A percentile compares a stretch with the other conserved stretches of the same genome.
These are phyloP conservation scores for Scedosporium dehoogii DNA, from an alignment of 2,329 filamentous ascomycete genomes.

Conservation along the genomic window DNA sequence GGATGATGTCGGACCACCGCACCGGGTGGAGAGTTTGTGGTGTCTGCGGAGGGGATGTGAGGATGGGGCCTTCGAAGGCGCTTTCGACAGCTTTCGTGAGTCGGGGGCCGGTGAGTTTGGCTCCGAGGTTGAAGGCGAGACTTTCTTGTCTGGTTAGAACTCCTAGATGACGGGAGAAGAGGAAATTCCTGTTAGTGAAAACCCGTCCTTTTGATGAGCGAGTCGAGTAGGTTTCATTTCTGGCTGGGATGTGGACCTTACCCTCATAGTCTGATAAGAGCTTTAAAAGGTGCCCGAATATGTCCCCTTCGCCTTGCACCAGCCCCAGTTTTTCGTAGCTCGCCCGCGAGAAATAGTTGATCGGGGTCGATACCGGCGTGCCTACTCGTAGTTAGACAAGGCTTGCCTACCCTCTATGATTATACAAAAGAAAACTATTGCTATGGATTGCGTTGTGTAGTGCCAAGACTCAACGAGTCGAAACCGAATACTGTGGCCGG, in stretches of 20 bases:
- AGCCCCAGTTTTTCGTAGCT: slow-evolving; percentile 35
- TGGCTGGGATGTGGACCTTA: slow-evolving; percentile 21
- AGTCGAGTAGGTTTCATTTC: slow-evolving; percentile 25
- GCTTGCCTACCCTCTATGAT: slow-evolving; percentile 2
- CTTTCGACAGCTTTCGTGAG: slow-evolving; percentile 79
- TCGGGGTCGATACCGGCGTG: slow-evolving; percentile 15
- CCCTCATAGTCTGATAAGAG: slow-evolving; percentile 71
- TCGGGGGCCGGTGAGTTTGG: slow-evolving; percentile 71
- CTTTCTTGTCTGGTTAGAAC: slow-evolving; percentile 79
- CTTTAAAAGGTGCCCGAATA: slow-evolving; percentile 61
- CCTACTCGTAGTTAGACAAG: background rate
- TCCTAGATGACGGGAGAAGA: slow-evolving; percentile 29
- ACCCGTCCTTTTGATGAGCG: background rate
- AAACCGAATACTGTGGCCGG: no score
- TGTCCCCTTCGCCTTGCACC: slow-evolving; percentile 50
- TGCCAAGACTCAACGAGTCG: no score
- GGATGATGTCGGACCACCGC: slow-evolving; percentile 78
- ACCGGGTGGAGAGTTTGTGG: slow-evolving; percentile 45
- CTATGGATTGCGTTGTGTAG: no score
- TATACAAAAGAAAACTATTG: no score
- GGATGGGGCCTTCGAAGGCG: slow-evolving; percentile 73
- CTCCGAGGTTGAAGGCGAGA: slow-evolving; percentile 75
- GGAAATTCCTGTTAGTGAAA: background rate
- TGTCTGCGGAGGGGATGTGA: slow-evolving; percentile 40
- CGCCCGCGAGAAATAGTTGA: slow-evolving; percentile 43